Percentiles rank a stretch among this genome's conserved stretches.
phyloP scores from a whole-genome alignment of 2,329 filamentous ascomycete genomes.

The Pseudogymnoascus sp. region DNA sequence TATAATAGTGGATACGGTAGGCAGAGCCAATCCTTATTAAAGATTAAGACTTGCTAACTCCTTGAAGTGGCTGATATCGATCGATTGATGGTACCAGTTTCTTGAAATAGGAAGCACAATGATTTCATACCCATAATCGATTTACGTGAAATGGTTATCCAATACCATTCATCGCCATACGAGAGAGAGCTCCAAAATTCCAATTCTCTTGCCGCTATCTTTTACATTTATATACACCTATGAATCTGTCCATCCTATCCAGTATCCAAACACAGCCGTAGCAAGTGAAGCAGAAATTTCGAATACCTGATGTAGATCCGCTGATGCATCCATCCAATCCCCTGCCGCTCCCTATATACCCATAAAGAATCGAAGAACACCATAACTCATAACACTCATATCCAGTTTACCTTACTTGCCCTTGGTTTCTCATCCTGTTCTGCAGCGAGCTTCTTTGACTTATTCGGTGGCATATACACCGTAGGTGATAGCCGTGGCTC shows the following conservation, averaged over 20 bases:
- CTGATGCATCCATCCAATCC: not conserved
- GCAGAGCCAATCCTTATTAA: conserved; percentile 11
- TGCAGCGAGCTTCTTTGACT: not conserved
- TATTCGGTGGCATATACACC: not conserved
- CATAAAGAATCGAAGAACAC: not conserved
- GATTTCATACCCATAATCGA: not conserved
- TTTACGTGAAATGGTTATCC: not conserved
- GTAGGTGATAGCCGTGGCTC: not conserved
- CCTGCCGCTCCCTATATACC: not conserved
- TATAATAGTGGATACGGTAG: conserved; percentile 34
- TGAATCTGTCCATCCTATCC: not conserved
- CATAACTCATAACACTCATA: conserved; percentile 4
- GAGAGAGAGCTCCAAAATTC: not conserved
- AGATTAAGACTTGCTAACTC: conserved; percentile 14
- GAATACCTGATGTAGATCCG: not conserved
- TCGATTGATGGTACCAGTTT: conserved; percentile 45
- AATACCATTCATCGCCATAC: not conserved
- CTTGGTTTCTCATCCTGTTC: not conserved
- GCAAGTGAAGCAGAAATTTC: not conserved
- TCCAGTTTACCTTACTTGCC: not conserved
- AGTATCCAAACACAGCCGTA: not conserved
- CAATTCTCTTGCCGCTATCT: not conserved
- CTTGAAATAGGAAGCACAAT: conserved; percentile 16
- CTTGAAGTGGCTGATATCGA: conserved; percentile 44
- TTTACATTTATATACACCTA: conserved; percentile 1